phyloP scores from a whole-genome alignment of 2,329 filamentous ascomycete species.

The Fonsecaea nubica region DNA sequence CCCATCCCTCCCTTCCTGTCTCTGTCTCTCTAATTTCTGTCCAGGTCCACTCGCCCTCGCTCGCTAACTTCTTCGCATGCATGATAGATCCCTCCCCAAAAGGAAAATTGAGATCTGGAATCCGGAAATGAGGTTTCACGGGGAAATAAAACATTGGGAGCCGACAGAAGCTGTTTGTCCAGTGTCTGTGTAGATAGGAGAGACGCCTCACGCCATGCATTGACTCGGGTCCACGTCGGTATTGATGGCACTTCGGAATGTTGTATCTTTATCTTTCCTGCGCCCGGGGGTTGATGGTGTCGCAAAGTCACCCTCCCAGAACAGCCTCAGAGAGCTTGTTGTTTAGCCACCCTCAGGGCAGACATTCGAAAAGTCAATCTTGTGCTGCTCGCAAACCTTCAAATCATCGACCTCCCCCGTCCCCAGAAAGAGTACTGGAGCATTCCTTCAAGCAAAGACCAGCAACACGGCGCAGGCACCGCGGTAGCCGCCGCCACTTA shows the following conservation, averaged over 20 bases:
- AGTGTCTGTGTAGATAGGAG: neutral
- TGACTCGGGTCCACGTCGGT: neutral
- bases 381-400: neutral
- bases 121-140: neutral
- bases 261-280: neutral
- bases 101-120: neutral
- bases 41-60: neutral
- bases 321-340: neutral
- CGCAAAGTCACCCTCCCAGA: neutral
- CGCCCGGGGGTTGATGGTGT: neutral
- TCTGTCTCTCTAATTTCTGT: neutral
- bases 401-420: neutral
- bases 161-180: neutral
- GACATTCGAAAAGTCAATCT: neutral
- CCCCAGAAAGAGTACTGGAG: neutral
- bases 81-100: too few relatives aligned
- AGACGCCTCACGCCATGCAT: neutral
- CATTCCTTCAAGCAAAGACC: neutral
- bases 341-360: neutral
- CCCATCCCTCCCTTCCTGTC: neutral
- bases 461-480: neutral
- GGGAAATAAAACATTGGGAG: neutral
- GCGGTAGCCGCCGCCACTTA: neutral
- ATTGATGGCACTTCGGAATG: neutral
- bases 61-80: neutral